Base-by-base conservation (phyloP, 768 basidiomycete genomes). In the Lentinula edodes region DNA sequence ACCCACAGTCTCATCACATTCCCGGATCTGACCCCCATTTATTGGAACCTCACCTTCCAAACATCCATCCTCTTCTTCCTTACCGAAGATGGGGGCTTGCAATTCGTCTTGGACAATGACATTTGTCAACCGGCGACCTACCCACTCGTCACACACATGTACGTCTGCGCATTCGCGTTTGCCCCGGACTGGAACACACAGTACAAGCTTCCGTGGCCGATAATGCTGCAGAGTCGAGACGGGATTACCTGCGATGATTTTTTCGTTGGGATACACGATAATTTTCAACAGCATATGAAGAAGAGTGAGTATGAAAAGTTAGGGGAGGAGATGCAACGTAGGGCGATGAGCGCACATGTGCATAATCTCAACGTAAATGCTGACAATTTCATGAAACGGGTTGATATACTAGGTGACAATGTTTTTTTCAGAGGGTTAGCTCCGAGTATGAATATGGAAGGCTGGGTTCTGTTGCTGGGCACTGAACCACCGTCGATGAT, bases 61-160 rank as follows among this genome's bases (percentile, higher is more conserved):
- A 51, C 61, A 16, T 63, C 67, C 45, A 61, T 66, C 4, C 55
- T 65, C 38, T 64, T 71, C 6, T 65, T 74, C 42, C 67, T 71
- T 46, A 73, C 73, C 39, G 75, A 74, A 28, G 66, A 72, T 13
- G 69, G 71, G 38, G 53, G 67, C 58, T 36, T 61, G 23, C 65
- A 66, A 6, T 61, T 70, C 6, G 69, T 78, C 50, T 63, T 71
- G 15, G 61, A 67, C 1, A 67, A 73, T 3, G 81, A 82, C 63
- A 66, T 71, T 52, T 72, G 79, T n/a, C 84, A 88, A 68, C 85
- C 86, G 0, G 87, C 86, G n/a, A 86, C 87, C 7, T 80, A 72
- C 67, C 87, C 87, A 0, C 80, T 85, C 61, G 71, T 86, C 50
- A 81, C 81, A 7, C 76, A 80, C 61, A 78, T 89, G 78, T 77